Evolutionary conservation across 345 rosid genomes (phyloP).

Genomic region (Acer yangbiense): DNA sequence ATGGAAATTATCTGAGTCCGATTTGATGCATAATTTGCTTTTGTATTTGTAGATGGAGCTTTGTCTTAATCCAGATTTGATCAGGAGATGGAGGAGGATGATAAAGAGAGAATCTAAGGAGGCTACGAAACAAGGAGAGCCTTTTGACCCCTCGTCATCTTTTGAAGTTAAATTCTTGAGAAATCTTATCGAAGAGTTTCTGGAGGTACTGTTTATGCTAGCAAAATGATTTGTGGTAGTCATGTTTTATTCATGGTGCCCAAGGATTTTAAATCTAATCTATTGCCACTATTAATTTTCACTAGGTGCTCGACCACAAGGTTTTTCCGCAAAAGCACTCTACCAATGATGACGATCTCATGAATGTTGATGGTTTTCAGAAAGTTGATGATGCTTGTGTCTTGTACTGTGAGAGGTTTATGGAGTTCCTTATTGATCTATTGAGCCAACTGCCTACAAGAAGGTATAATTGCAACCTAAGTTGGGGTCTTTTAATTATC

Average conservation of each 20-base stretch:
- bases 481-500: background rate
- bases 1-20: constrained; percentile 13
- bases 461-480: constrained; percentile 51
- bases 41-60: constrained; percentile 79
- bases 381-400: constrained; percentile 74
- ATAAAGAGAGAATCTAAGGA: constrained; percentile 79
- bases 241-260: background rate
- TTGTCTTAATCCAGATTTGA: constrained; percentile 76
- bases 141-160: constrained; percentile 58
- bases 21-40: constrained; percentile 19
- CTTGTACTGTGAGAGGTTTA: constrained; percentile 91
- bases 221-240: background rate
- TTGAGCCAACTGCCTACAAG: constrained; percentile 98
- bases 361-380: constrained; percentile 35
- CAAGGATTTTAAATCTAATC: constrained; percentile 4
- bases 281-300: constrained; percentile 13
- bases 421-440: constrained; percentile 96
- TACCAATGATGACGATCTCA: constrained; percentile 36
- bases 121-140: constrained; percentile 54
- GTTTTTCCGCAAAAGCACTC: constrained; percentile 49
- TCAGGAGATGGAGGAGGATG: constrained; percentile 88
- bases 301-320: constrained; percentile 75
- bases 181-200: constrained; percentile 84
- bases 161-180: constrained; percentile 81
- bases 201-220: constrained; percentile 55